Conservation (phyloP, 2,329 filamentous ascomycete species). For the Fusarium temperatum region DNA sequence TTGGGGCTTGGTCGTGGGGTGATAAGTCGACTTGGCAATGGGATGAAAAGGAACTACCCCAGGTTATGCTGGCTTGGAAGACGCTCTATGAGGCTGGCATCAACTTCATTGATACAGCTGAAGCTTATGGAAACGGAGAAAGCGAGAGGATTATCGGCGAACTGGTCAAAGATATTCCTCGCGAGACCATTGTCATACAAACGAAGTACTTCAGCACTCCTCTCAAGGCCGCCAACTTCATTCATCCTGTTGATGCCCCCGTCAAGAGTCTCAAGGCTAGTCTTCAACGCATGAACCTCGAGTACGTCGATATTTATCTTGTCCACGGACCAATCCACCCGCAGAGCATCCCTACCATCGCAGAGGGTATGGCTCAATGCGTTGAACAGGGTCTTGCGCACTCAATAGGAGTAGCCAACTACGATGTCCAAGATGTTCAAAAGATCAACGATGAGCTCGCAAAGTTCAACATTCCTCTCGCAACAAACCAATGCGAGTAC, state of each 20-base stretch:
- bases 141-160: slow-evolving; percentile 6
- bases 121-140: background rate
- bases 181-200: slow-evolving; percentile 1
- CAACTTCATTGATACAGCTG: slow-evolving; percentile 14
- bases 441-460: slow-evolving; percentile 10
- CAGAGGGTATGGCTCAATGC: slow-evolving; percentile 18
- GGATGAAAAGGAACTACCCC: background rate
- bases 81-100: slow-evolving; percentile 3
- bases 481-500: slow-evolving; percentile 18
- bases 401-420: slow-evolving; percentile 8
- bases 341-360: background rate
- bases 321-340: slow-evolving; percentile 8
- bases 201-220: slow-evolving; percentile 18
- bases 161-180: background rate
- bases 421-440: background rate
- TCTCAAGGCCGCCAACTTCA: background rate
- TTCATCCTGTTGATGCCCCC: background rate
- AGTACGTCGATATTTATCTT: slow-evolving; percentile 20
- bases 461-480: slow-evolving; percentile 18
- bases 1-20: slow-evolving; percentile 3
- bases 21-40: slow-evolving; percentile 14
- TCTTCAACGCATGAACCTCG: background rate
- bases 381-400: slow-evolving; percentile 8
- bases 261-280: slow-evolving; percentile 10
- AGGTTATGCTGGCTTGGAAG: slow-evolving; percentile 4